phyloP scores from a whole-genome alignment of 805 yeast species.

The Candida vartiovaarae region DNA sequence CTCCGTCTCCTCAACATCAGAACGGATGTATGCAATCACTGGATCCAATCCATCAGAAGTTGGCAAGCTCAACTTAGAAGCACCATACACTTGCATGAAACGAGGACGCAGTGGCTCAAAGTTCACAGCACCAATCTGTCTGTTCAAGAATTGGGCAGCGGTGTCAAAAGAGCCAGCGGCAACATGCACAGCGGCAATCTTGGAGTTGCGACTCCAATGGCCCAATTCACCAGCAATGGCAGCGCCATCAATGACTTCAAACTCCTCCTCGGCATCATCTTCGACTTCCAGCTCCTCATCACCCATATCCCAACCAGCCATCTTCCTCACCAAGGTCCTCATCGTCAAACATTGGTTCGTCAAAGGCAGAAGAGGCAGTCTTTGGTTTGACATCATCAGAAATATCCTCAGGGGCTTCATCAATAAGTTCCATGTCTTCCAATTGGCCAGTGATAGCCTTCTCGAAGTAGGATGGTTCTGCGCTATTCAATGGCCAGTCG shows the following conservation, averaged over 20 bases:
- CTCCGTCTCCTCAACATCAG: slow-evolving; percentile 50
- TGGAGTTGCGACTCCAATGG: slow-evolving; percentile 82
- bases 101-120: slow-evolving; percentile 84
- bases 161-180: slow-evolving; percentile 97
- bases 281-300: slow-evolving; percentile 72
- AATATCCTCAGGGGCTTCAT: slow-evolving; percentile 27
- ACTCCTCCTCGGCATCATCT: slow-evolving; percentile 43
- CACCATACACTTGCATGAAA: slow-evolving; percentile 77
- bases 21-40: slow-evolving; percentile 58
- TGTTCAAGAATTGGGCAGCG: slow-evolving; percentile 86
- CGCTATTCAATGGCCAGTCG: slow-evolving; percentile 80
- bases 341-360: slow-evolving; percentile 36
- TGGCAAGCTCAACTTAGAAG: slow-evolving; percentile 69
- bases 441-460: slow-evolving; percentile 74
- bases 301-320: slow-evolving; percentile 76
- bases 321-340: slow-evolving; percentile 37
- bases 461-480: slow-evolving; percentile 76
- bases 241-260: slow-evolving; percentile 27
- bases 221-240: slow-evolving; percentile 46
- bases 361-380: slow-evolving; percentile 19
- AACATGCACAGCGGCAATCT: slow-evolving; percentile 83
- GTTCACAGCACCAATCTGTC: slow-evolving; percentile 80
- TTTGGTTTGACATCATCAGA: slow-evolving; percentile 18
- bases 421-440: slow-evolving; percentile 54
- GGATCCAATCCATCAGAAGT: slow-evolving; percentile 68